A percentile compares a stretch with the other conserved stretches of the same genome.
Conservation (phyloP, 306 rosid species). For the Albizia julibrissin region DNA sequence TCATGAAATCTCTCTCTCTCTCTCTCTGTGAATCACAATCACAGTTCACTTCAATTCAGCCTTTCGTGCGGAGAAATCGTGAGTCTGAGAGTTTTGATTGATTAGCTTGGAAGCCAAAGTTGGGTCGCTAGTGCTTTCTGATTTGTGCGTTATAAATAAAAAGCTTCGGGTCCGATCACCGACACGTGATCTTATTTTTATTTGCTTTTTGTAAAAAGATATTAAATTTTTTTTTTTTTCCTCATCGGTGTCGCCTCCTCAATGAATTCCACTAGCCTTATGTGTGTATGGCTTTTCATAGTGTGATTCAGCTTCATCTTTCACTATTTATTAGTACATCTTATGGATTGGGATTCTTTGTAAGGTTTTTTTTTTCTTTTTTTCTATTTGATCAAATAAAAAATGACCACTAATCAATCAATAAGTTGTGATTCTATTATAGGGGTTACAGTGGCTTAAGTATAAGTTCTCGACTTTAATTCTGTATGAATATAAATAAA, state of each 20-base stretch:
- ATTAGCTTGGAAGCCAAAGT: not conserved
- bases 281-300: not conserved
- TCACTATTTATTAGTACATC: too few species aligned
- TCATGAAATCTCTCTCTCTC: not conserved
- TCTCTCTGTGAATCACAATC: not conserved
- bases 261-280: not conserved
- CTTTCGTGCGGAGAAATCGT: not conserved
- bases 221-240: not conserved
- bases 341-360: not conserved
- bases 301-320: not conserved
- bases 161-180: slow-evolving; percentile 25
- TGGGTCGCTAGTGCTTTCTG: not conserved
- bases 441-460: too few species aligned
- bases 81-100: not conserved
- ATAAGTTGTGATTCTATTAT: too few species aligned
- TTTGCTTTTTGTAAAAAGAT: not conserved
- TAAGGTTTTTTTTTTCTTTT: too few species aligned
- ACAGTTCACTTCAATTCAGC: not conserved
- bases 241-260: not conserved
- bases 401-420: too few species aligned
- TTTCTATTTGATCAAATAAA: too few species aligned
- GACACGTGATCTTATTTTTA: slow-evolving; percentile 37
- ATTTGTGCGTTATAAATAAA: slow-evolving; percentile 9
- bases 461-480: too few species aligned
- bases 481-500: too few species aligned